These are phyloP conservation scores for Mycena metata DNA, from an alignment of 768 basidiomycete species.

Conservation along the genomic window DNA sequence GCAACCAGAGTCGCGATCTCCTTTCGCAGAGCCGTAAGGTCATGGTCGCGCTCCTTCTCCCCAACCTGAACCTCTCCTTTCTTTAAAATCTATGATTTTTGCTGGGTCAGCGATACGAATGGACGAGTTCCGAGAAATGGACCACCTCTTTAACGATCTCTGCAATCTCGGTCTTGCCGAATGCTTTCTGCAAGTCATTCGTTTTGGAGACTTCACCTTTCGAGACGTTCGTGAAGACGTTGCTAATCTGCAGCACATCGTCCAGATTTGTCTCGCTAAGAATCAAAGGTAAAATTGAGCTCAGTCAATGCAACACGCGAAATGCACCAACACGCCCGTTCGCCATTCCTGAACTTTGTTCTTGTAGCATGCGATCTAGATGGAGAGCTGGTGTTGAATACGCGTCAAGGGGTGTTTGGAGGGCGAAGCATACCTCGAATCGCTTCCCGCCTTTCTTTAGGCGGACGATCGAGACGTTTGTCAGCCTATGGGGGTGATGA, in stretches of 20 bases:
- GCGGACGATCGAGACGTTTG: constrained; percentile 96
- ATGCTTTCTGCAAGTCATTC: constrained; percentile 92
- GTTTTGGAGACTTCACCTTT: constrained; percentile 94
- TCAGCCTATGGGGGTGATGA: constrained; percentile 69
- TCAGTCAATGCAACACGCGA: background rate
- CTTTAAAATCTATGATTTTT: constrained; percentile 77
- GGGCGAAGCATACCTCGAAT: constrained; percentile 79
- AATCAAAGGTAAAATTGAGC: background rate
- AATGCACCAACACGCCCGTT: constrained; percentile 79
- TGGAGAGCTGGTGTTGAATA: background rate
- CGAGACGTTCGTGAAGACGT: constrained; percentile 96
- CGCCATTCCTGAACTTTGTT: constrained; percentile 99
- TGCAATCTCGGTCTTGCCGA: constrained; percentile 79
- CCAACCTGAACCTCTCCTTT: constrained; percentile 98
- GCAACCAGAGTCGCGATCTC: constrained; percentile 96
- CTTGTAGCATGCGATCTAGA: constrained; percentile 96
- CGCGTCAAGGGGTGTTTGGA: background rate
- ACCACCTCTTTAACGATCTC: constrained; percentile 86
- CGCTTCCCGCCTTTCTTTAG: constrained; percentile 98
- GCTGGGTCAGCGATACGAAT: too few relatives aligned
- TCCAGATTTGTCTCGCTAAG: constrained; percentile 90
- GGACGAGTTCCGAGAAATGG: too few relatives aligned
- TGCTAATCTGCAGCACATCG: constrained; percentile 96
- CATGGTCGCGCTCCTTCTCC: constrained; percentile 96
- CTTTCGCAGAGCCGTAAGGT: constrained; percentile 81